phyloP scores from a whole-genome alignment of 805 yeast species.

The Komagataella phaffii region DNA sequence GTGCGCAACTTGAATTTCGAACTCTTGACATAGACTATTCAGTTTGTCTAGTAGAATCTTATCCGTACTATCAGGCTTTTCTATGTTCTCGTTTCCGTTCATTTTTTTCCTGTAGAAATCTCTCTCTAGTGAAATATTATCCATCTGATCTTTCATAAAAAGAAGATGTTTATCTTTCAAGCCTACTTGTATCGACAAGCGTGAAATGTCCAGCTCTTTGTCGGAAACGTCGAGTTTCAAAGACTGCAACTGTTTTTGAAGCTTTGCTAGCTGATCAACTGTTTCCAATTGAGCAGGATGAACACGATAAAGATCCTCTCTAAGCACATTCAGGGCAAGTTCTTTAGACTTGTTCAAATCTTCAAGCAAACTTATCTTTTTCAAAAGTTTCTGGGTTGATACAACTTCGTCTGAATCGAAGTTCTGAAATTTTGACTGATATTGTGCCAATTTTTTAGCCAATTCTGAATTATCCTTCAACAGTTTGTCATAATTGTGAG shows the following conservation, averaged over 20 bases:
- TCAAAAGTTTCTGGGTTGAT: neutral
- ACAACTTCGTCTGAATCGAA: neutral
- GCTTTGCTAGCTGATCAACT: neutral
- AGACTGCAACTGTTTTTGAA: neutral
- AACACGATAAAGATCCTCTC: neutral
- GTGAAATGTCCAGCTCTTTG: neutral
- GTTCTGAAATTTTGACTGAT: neutral
- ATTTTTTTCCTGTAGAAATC: neutral
- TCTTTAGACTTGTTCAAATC: neutral
- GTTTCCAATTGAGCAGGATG: neutral
- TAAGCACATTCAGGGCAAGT: neutral
- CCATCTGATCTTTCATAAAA: neutral
- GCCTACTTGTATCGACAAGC: neutral
- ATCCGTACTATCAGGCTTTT: neutral
- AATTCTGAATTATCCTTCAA: neutral
- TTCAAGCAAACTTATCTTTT: neutral
- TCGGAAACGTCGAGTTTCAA: neutral
- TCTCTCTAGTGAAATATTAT: neutral
- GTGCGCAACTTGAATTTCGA: neutral
- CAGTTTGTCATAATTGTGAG: neutral
- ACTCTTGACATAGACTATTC: neutral
- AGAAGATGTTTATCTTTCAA: neutral
- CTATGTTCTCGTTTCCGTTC: neutral
- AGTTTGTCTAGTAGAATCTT: neutral
- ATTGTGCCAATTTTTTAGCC: neutral